These are phyloP conservation scores for Penicillium silybi DNA, from an alignment of 495 filamentous ascomycete species.

Conservation along the genomic window DNA sequence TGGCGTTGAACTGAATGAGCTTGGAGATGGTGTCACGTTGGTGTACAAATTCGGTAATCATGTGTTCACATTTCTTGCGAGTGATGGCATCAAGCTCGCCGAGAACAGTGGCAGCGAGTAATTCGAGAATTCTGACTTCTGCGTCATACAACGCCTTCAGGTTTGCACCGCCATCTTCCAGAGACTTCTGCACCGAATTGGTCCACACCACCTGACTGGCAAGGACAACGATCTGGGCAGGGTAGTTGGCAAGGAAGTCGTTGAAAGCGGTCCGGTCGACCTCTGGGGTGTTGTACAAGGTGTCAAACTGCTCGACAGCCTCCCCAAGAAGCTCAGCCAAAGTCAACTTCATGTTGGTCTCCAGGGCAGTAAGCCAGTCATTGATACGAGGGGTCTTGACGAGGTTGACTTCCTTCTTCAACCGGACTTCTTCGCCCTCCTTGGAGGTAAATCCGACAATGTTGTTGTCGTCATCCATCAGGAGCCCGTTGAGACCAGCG, in stretches of 20 bases:
- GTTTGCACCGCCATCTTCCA: conserved; percentile 63
- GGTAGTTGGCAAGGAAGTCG: conserved; percentile 74
- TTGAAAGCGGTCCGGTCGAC: conserved; percentile 66
- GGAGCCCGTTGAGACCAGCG: conserved; percentile 82
- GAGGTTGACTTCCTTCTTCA: conserved; percentile 88
- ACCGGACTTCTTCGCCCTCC: conserved; percentile 82
- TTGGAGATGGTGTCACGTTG: conserved; percentile 89
- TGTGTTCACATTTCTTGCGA: conserved; percentile 94
- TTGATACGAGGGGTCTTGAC: conserved; percentile 94
- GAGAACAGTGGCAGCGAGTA: conserved; percentile 85
- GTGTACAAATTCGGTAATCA: conserved; percentile 98
- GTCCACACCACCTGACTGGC: conserved; percentile 97
- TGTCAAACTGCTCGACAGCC: conserved; percentile 67
- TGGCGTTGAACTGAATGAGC: conserved; percentile 69
- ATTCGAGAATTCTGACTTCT: conserved; percentile 72
- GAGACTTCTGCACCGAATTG: conserved; percentile 67
- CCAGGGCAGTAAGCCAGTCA: conserved; percentile 90
- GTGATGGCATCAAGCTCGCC: conserved; percentile 81
- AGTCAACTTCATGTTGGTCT: conserved; percentile 89
- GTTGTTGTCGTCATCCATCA: conserved; percentile 83
- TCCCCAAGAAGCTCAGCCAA: conserved; percentile 87
- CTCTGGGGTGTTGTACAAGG: conserved; percentile 61
- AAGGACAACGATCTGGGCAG: conserved; percentile 92
- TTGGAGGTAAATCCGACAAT: conserved; percentile 94
- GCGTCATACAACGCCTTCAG: conserved; percentile 66